phyloP scores from a whole-genome alignment of 78 protist genomes.

The Guillardia theta region DNA sequence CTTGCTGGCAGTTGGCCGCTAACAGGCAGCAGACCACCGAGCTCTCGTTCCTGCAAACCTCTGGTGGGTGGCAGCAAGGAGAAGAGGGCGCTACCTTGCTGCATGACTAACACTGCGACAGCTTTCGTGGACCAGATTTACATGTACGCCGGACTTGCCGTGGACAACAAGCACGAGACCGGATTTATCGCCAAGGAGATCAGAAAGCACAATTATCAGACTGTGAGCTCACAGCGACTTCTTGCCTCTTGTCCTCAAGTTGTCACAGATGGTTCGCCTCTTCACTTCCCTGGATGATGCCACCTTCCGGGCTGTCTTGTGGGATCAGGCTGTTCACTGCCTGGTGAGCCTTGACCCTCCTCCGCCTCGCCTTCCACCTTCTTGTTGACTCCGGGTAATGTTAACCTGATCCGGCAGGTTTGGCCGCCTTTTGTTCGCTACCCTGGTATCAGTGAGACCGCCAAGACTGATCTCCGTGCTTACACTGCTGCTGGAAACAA shows the following conservation, averaged over 20 bases:
- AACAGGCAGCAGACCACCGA: conserved; percentile 17
- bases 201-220: conserved; percentile 34
- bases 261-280: neutral
- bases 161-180: conserved; percentile 20
- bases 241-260: neutral
- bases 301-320: conserved; percentile 30
- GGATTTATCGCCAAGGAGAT: neutral
- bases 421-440: conserved; percentile 36
- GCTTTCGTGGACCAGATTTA: conserved; percentile 13
- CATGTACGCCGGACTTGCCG: conserved; percentile 24
- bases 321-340: conserved; percentile 41
- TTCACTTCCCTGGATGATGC: conserved; percentile 26
- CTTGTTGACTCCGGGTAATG: neutral
- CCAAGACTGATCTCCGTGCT: conserved; percentile 33
- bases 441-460: conserved; percentile 8
- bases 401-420: neutral
- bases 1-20: too few relatives aligned
- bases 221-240: neutral
- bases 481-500: conserved; percentile 40
- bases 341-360: neutral
- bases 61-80: neutral
- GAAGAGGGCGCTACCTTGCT: neutral
- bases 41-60: conserved; percentile 30
- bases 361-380: neutral
- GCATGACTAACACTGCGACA: neutral